A percentile compares a stretch with the other conserved stretches of the same genome.
Evolutionary conservation across 192 early-diverging fungal species (phyloP).

Genomic region (Pecoramyces ruminantium): DNA sequence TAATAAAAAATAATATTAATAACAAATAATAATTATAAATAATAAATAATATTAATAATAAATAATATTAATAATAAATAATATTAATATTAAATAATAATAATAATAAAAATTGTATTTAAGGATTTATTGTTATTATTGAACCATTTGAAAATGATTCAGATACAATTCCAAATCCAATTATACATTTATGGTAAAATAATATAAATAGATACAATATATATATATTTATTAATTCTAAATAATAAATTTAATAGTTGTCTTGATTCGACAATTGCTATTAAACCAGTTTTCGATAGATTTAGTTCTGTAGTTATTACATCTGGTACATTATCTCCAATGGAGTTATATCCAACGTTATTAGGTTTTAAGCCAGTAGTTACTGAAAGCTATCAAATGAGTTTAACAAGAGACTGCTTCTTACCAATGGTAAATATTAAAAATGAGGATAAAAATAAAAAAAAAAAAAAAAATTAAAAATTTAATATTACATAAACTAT

Average conservation of each 20-base stretch:
- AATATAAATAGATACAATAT: no score
- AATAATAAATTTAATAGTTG: constrained; percentile 36
- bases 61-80: no score
- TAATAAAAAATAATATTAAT: neutral
- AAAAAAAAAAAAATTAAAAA: no score
- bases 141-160: constrained; percentile 94
- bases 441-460: no score
- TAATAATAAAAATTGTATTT: no score
- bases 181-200: constrained; percentile 64
- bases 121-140: constrained; percentile 79
- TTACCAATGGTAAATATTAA: constrained; percentile 80
- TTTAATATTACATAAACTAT: no score
- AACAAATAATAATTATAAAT: no score
- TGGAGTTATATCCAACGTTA: constrained; percentile 95
- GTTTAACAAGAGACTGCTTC: constrained; percentile 85
- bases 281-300: constrained; percentile 88
- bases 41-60: no score
- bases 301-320: constrained; percentile 95
- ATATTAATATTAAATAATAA: no score
- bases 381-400: constrained; percentile 91
- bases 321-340: constrained; percentile 95
- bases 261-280: constrained; percentile 89
- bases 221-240: neutral
- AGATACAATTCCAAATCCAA: constrained; percentile 84
- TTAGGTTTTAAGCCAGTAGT: constrained; percentile 76